phyloP scores from a whole-genome alignment of 805 yeast species.

The Ogataea naganishii region DNA sequence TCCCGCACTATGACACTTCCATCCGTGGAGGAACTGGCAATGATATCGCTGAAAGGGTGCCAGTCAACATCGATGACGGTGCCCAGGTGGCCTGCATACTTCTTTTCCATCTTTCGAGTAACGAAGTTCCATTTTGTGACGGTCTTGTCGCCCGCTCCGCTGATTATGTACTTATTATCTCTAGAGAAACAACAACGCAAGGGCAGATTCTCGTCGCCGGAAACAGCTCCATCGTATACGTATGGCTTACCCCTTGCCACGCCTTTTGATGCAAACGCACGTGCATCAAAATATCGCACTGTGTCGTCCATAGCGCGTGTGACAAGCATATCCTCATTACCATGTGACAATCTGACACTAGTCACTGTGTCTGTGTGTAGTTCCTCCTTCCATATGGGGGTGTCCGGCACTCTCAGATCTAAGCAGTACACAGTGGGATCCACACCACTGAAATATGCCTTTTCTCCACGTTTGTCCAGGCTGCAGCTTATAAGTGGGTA shows the following conservation, averaged over 20 bases:
- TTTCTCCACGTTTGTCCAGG: slow-evolving; percentile 27
- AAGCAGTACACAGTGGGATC: slow-evolving; percentile 55
- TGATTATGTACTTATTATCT: slow-evolving; percentile 29
- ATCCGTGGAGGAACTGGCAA: slow-evolving; percentile 47
- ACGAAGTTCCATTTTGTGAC: slow-evolving; percentile 54
- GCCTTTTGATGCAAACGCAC: slow-evolving; percentile 30
- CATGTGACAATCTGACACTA: slow-evolving; percentile 36
- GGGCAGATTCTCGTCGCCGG: slow-evolving; percentile 42
- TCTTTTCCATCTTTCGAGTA: slow-evolving; percentile 36
- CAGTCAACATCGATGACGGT: slow-evolving; percentile 53
- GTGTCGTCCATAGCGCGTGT: slow-evolving; percentile 51
- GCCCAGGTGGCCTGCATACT: slow-evolving; percentile 54
- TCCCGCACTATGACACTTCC: slow-evolving; percentile 44
- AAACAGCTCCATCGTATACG: slow-evolving; percentile 48
- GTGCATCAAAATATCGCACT: slow-evolving; percentile 49
- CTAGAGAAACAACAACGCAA: slow-evolving; percentile 40
- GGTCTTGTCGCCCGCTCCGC: slow-evolving; percentile 59
- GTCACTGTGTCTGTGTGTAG: slow-evolving; percentile 47
- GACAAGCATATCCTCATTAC: slow-evolving; percentile 34
- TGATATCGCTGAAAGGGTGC: slow-evolving; percentile 31
- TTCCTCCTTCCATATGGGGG: slow-evolving; percentile 37
- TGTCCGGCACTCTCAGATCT: slow-evolving; percentile 39
- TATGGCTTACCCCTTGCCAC: slow-evolving; percentile 34
- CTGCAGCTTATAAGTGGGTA: slow-evolving; percentile 53
- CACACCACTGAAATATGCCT: slow-evolving; percentile 54